These are phyloP conservation scores for Metschnikowia lunata DNA, from an alignment of 805 yeast species.

Conservation along the genomic window DNA sequence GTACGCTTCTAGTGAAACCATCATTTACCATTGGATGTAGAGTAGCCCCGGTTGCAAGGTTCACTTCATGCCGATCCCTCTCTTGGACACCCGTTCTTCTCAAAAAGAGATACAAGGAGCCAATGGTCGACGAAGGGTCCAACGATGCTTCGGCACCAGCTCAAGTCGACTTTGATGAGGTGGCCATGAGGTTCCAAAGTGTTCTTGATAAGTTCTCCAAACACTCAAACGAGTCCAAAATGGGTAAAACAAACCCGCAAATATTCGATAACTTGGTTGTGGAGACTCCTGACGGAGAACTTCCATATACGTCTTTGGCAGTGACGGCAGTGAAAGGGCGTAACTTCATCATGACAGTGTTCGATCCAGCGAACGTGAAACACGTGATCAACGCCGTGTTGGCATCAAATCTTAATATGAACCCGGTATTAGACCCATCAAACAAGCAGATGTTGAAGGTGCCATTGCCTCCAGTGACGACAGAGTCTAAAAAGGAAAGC, in stretches of 20 bases:
- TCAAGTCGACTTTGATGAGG: slow-evolving; percentile 28
- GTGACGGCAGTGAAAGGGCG: slow-evolving; percentile 69
- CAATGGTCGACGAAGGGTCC: slow-evolving; percentile 5
- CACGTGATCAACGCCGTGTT: slow-evolving; percentile 67
- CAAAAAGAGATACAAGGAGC: slow-evolving; percentile 15
- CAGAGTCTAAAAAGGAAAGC: slow-evolving; percentile 56
- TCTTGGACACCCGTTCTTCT: slow-evolving; percentile 3
- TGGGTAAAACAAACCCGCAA: slow-evolving; percentile 65
- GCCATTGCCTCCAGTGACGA: slow-evolving; percentile 69
- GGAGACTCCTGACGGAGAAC: slow-evolving; percentile 42
- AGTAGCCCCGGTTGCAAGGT: too few relatives aligned
- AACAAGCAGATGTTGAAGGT: slow-evolving; percentile 72
- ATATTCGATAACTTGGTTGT: slow-evolving; percentile 61
- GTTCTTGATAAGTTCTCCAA: slow-evolving; percentile 51
- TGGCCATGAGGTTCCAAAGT: slow-evolving; percentile 41
- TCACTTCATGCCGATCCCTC: too few relatives aligned
- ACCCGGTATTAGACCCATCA: slow-evolving; percentile 71
- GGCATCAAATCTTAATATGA: slow-evolving; percentile 65
- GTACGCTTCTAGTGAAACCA: slow-evolving; percentile 3
- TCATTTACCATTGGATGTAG: too few relatives aligned
- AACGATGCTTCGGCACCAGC: slow-evolving; percentile 6
- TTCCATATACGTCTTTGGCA: slow-evolving; percentile 60
- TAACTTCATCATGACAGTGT: slow-evolving; percentile 72
- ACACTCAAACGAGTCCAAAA: slow-evolving; percentile 56
- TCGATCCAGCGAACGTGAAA: slow-evolving; percentile 73